Percentiles rank a stretch among this genome's conserved stretches.
Conservation (phyloP, 495 filamentous ascomycete species). For the Penicillium paradoxum region DNA sequence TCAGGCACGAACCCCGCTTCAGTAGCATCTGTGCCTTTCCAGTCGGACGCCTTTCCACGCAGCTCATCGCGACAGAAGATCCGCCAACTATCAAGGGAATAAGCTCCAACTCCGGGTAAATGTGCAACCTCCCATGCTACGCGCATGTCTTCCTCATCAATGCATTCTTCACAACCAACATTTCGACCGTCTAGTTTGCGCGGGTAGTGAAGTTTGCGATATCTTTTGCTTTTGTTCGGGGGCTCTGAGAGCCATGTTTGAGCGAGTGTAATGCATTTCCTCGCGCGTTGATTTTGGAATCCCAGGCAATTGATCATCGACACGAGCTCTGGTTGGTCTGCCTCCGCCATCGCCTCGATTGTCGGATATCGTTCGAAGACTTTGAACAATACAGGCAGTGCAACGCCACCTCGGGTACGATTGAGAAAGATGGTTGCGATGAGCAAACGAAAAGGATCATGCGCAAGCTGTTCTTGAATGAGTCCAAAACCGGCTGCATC, state of each 20-base stretch:
- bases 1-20: slow-evolving; percentile 47
- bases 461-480: slow-evolving; percentile 73
- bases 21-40: slow-evolving; percentile 47
- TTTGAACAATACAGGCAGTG: slow-evolving; percentile 68
- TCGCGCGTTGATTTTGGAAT: slow-evolving; percentile 59
- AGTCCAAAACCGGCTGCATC: slow-evolving; percentile 62
- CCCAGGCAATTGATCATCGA: slow-evolving; percentile 68
- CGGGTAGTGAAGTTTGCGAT: slow-evolving; percentile 68
- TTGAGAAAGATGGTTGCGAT: slow-evolving; percentile 80
- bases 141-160: slow-evolving; percentile 37
- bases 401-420: slow-evolving; percentile 66
- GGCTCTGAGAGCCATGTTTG: slow-evolving; percentile 62
- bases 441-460: slow-evolving; percentile 66
- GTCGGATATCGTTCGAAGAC: slow-evolving; percentile 67
- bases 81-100: slow-evolving; percentile 87
- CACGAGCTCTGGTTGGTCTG: slow-evolving; percentile 52
- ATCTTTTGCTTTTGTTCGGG: slow-evolving; percentile 55
- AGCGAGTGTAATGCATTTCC: slow-evolving; percentile 62
- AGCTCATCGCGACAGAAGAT: slow-evolving; percentile 87
- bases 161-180: slow-evolving; percentile 47
- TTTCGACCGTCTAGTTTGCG: slow-evolving; percentile 48
- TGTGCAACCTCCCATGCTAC: slow-evolving; percentile 82
- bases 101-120: slow-evolving; percentile 74
- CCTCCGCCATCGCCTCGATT: slow-evolving; percentile 56
- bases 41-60: slow-evolving; percentile 55